Evolutionary conservation across 2,329 filamentous ascomycete species (phyloP), one percentile per base, ranked within the genome.

Genomic region (Westerdykella ornata): DNA sequence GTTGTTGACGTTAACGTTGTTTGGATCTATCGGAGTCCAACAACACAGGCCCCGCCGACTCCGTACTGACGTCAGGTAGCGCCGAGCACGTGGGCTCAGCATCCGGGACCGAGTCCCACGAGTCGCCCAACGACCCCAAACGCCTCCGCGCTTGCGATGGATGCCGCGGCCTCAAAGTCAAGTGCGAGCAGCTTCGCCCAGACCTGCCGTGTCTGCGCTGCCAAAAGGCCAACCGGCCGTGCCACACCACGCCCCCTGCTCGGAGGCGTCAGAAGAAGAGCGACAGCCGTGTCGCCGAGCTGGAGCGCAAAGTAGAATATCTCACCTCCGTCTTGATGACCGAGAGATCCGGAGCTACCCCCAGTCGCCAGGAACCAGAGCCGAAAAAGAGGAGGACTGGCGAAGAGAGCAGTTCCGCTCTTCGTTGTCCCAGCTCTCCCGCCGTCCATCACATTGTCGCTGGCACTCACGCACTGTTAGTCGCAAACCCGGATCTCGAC

Each of bases 221-320:
- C 63, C 77, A 78, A 38, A 94, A 94, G 68, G 85, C 87, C 2
- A 79, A 81, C n/a, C 74, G 88, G 29, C 73, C 74, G 48, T 94
- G 59, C 46, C 58, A 66, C 37, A 67, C 64, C 47, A 94, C 87
- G 1, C 78, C 81, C 48, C 86, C 79, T 1, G 80, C 73, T 12
- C 68, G 87, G 31, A 94, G 94, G 68, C 76, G 88, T 34, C 86
- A 90, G 70, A 94, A 90, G 72, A 94, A 94, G 73, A 88, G 86
- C 40, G 89, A 94, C 62, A 90, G 81, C 51, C 77, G 88, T 38
- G 88, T 96, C 11, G 84, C 88, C 7, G 88, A 95, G 70, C 73
- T 96, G 38, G 88, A 95, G 72, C 88, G 84, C 72, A 94, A 94
- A 71, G 90, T 95, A 49, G 88, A 95, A 70, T 85, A 84, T 7